Conservation (phyloP, 208 protist genomes). For the Leishmania tarentolae region DNA sequence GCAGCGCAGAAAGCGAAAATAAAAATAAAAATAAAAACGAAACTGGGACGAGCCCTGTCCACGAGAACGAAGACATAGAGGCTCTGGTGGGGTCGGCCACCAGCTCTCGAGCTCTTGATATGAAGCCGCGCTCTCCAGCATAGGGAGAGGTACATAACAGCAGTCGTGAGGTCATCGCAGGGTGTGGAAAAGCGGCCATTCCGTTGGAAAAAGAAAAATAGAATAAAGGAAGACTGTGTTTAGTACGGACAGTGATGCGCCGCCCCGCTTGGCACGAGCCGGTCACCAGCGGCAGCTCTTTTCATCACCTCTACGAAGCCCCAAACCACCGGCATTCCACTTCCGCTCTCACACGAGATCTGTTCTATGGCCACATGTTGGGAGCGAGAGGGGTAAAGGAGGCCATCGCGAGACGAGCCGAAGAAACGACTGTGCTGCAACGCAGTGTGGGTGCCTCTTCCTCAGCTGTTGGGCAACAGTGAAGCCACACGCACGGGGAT, state of each 20-base stretch:
- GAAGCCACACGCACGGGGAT: not conserved
- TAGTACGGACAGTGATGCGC: not conserved
- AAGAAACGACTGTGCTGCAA: not conserved
- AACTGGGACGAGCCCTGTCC: not conserved
- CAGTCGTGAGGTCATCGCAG: not conserved
- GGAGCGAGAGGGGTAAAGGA: not conserved
- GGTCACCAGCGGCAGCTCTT: not conserved
- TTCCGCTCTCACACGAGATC: not conserved
- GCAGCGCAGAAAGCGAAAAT: not conserved
- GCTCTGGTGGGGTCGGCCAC: not conserved
- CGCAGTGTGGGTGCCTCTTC: not conserved
- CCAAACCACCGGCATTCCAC: not conserved
- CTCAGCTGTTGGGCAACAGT: not conserved
- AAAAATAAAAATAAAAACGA: too few species aligned
- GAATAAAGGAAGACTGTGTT: not conserved
- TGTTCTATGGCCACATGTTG: too few species aligned
- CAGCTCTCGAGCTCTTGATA: not conserved
- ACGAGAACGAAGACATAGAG: not conserved
- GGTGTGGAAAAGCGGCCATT: not conserved
- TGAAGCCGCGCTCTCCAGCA: not conserved
- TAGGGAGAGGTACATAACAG: not conserved
- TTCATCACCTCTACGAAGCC: not conserved
- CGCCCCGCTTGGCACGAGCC: not conserved
- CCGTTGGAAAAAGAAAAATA: not conserved
- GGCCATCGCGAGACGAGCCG: not conserved